These are phyloP conservation scores for Amborella trichopoda DNA, from an alignment of 164 flowering plant species.

Conservation along the genomic window DNA sequence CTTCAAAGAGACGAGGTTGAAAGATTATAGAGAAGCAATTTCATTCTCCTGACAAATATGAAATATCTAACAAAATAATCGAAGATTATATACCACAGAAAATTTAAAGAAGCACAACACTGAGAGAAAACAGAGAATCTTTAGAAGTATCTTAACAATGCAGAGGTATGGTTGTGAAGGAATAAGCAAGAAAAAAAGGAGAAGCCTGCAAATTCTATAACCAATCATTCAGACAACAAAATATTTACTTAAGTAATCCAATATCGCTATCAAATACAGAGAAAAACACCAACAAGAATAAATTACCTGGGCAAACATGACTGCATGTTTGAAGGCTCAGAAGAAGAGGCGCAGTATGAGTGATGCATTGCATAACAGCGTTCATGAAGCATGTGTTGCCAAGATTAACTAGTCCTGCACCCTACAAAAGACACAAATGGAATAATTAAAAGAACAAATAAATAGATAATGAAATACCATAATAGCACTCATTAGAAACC, in stretches of 20 bases:
- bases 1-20: neutral
- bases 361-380: conserved; percentile 68
- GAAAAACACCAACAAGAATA: neutral
- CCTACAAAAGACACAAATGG: conserved; percentile 22
- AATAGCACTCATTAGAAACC: neutral
- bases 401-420: conserved; percentile 65
- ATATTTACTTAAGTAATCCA: neutral
- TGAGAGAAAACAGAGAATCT: no score
- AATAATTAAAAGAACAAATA: neutral
- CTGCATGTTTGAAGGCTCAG: conserved; percentile 26
- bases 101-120: no score
- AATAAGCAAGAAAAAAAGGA: neutral
- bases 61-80: no score
- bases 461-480: neutral
- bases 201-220: neutral
- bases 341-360: conserved; percentile 69
- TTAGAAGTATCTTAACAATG: no score
- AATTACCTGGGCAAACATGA: conserved; percentile 25
- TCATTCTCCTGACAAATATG: neutral
- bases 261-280: neutral
- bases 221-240: neutral
- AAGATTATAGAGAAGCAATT: neutral
- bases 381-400: conserved; percentile 87
- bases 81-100: no score
- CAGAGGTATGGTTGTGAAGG: no score